phyloP scores from a whole-genome alignment of 1,139 yeast genomes.

The Debaryomyces udenii region DNA sequence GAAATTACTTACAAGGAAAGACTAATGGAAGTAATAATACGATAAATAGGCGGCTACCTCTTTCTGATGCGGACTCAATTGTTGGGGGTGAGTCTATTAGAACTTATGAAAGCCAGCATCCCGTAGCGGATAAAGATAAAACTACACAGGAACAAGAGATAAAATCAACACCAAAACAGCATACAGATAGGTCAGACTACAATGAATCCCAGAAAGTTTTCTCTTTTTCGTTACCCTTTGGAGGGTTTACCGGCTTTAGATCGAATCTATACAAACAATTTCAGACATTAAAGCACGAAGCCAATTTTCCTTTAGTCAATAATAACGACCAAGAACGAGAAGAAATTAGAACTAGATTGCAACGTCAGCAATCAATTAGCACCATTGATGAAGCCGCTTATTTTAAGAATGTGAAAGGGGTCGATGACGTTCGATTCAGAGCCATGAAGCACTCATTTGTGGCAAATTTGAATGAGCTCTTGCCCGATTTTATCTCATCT shows the following conservation, averaged over 20 bases:
- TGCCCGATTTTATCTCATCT: constrained; percentile 30
- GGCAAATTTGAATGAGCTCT: constrained; percentile 47
- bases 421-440: constrained; percentile 66
- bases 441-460: constrained; percentile 69
- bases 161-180: constrained; percentile 5
- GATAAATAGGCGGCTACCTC: constrained; percentile 21
- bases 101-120: constrained; percentile 12
- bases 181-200: constrained; percentile 20
- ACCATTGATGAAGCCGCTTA: constrained; percentile 67
- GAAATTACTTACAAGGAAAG: neutral
- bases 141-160: constrained; percentile 3
- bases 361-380: constrained; percentile 58
- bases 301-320: constrained; percentile 27
- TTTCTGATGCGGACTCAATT: constrained; percentile 40
- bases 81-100: constrained; percentile 41
- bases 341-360: constrained; percentile 49
- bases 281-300: constrained; percentile 24
- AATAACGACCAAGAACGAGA: constrained; percentile 24
- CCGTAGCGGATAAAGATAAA: constrained; percentile 6
- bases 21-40: neutral
- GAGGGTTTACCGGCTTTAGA: constrained; percentile 32
- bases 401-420: constrained; percentile 57
- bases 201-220: constrained; percentile 35
- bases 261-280: constrained; percentile 29
- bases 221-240: constrained; percentile 46